A percentile compares a stretch with the other conserved stretches of the same genome.
phyloP scores from a whole-genome alignment of 2,329 filamentous ascomycete species.

The Pyrenochaeta sp. region DNA sequence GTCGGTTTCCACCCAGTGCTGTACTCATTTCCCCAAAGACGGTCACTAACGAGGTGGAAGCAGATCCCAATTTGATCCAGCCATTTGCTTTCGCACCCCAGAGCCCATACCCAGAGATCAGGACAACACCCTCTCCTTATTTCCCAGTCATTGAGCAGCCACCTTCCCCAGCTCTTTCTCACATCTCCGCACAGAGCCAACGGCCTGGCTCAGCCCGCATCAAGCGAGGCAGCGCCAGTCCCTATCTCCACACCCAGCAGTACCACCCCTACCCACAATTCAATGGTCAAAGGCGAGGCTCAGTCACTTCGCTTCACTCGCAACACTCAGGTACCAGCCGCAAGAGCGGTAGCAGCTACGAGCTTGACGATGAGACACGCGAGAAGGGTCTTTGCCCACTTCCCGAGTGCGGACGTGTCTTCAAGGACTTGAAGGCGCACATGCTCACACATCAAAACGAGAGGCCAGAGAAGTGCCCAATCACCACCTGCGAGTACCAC shows the following conservation, averaged over 20 bases:
- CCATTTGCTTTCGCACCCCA: constrained; percentile 54
- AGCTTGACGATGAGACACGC: constrained; percentile 59
- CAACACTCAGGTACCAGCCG: constrained; percentile 66
- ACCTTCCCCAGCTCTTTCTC: constrained; percentile 70
- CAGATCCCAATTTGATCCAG: constrained; percentile 67
- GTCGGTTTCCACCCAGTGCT: constrained; percentile 45
- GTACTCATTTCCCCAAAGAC: background rate
- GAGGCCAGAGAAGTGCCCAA: constrained; percentile 92
- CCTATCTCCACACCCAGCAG: constrained; percentile 65
- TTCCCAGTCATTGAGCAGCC: constrained; percentile 56
- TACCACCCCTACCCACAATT: constrained; percentile 62
- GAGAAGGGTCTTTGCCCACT: constrained; percentile 79
- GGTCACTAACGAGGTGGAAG: constrained; percentile 19
- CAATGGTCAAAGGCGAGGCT: constrained; percentile 66
- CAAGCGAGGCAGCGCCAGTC: constrained; percentile 68
- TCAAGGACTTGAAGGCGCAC: constrained; percentile 92
- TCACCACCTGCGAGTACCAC: constrained; percentile 90
- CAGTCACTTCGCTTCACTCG: constrained; percentile 75
- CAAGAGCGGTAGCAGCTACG: constrained; percentile 51
- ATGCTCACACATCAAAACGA: constrained; percentile 94
- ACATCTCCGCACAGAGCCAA: constrained; percentile 56
- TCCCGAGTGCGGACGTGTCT: constrained; percentile 82
- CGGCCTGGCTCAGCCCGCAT: constrained; percentile 50
- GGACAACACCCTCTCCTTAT: constrained; percentile 50
- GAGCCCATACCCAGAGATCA: constrained; percentile 52